These are phyloP conservation scores for Peribolospora kevripleyi DNA, from an alignment of 768 basidiomycete species.

Conservation along the genomic window DNA sequence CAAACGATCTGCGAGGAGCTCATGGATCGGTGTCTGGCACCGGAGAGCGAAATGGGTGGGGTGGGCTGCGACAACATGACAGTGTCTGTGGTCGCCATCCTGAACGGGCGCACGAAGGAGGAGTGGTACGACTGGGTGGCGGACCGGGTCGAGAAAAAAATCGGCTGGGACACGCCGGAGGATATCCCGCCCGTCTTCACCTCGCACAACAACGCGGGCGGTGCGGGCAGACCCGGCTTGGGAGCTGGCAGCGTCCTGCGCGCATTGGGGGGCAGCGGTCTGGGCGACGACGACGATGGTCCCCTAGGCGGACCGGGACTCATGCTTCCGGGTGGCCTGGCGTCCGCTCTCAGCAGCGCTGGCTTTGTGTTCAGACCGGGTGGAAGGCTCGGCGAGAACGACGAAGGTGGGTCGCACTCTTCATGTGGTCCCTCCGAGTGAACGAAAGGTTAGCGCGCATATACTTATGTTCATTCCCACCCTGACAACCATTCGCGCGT, in stretches of 20 bases:
- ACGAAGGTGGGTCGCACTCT: no score
- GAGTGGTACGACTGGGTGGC: conserved; percentile 81
- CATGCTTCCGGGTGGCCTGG: not conserved
- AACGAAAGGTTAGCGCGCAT: no score
- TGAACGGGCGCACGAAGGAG: conserved; percentile 63
- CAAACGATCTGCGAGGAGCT: conserved; percentile 67
- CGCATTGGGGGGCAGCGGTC: not conserved
- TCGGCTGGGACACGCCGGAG: conserved; percentile 56
- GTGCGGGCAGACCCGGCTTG: not conserved
- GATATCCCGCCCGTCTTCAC: conserved; percentile 40
- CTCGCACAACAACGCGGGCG: conserved; percentile 5
- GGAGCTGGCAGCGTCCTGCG: not conserved
- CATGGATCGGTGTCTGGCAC: conserved; percentile 80
- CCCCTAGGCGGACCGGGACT: not conserved
- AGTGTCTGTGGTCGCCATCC: conserved; percentile 61
- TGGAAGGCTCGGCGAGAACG: no score
- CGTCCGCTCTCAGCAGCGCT: no score
- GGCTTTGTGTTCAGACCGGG: no score
- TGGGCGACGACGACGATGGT: conserved; percentile 1
- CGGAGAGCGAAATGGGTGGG: conserved; percentile 73
- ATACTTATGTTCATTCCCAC: no score
- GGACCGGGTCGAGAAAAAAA: conserved; percentile 47
- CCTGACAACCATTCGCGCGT: no score
- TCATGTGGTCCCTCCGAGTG: no score
- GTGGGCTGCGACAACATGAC: conserved; percentile 99